Conservation (phyloP, 495 filamentous ascomycete species). For the Xylaria venustula region DNA sequence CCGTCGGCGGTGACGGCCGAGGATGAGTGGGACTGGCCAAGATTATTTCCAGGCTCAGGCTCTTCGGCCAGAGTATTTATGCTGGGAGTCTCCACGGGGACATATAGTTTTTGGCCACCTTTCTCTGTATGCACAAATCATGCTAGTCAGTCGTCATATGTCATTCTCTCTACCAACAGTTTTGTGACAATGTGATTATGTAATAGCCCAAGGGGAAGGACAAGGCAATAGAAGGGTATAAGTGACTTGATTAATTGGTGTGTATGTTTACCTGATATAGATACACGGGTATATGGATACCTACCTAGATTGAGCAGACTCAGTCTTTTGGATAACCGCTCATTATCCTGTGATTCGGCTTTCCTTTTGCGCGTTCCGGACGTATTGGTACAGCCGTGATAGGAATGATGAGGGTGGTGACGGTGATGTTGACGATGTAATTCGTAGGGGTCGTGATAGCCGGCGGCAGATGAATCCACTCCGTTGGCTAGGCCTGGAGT, state of each 20-base stretch:
- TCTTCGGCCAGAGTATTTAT: constrained; percentile 19
- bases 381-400: constrained; percentile 23
- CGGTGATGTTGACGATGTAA: constrained; percentile 9
- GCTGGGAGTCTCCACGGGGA: constrained; percentile 46
- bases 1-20: constrained; percentile 45
- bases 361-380: constrained; percentile 49
- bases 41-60: not conserved
- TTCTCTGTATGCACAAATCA: constrained; percentile 38
- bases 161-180: not conserved
- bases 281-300: constrained; percentile 19
- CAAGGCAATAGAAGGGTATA: too few species aligned
- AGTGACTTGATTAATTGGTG: not conserved
- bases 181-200: too few species aligned
- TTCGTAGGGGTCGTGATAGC: constrained; percentile 2
- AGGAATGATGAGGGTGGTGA: not conserved
- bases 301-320: constrained; percentile 78
- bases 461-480: constrained; percentile 1
- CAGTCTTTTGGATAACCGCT: constrained; percentile 74
- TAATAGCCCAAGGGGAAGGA: too few species aligned
- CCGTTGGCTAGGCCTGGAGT: not conserved
- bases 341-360: constrained; percentile 49
- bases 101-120: constrained; percentile 55
- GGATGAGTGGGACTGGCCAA: not conserved
- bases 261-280: not conserved
- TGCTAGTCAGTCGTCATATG: not conserved